Evolutionary conservation across 257 asterid species (phyloP).

Genomic region (Nicotiana tomentosiformis): DNA sequence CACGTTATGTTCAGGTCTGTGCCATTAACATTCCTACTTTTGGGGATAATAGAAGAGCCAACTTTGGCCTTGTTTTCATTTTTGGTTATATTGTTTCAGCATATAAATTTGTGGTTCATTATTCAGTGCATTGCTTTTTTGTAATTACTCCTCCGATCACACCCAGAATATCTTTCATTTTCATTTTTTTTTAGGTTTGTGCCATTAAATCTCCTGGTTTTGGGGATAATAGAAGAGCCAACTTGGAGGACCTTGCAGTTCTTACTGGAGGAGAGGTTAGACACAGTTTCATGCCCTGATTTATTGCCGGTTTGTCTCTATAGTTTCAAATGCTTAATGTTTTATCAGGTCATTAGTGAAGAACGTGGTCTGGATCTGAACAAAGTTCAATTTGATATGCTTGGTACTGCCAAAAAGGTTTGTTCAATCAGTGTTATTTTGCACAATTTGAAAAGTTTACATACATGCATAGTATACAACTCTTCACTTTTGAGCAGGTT

Average conservation of each 20-base stretch:
- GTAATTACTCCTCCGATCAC: background rate
- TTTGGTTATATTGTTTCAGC: background rate
- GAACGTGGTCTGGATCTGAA: constrained; percentile 60
- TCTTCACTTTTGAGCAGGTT: constrained; percentile 42
- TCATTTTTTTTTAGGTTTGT: constrained; percentile 54
- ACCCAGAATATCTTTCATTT: background rate
- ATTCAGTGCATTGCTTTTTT: background rate
- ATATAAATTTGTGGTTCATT: background rate
- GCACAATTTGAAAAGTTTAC: constrained; percentile 4
- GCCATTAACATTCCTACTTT: constrained; percentile 84
- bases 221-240: constrained; percentile 85
- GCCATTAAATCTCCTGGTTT: constrained; percentile 97
- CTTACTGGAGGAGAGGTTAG: constrained; percentile 92
- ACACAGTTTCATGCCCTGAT: constrained; percentile 11
- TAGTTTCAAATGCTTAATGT: constrained; percentile 13
- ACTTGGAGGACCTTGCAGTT: constrained; percentile 81
- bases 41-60: constrained; percentile 76
- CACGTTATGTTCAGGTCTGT: constrained; percentile 51
- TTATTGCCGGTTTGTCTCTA: background rate
- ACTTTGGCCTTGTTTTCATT: constrained; percentile 13
- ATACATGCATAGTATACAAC: background rate
- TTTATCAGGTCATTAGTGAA: constrained; percentile 71
- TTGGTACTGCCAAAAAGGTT: constrained; percentile 89
- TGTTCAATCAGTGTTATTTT: constrained; percentile 8
- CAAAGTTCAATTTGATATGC: constrained; percentile 71